A percentile compares a stretch with the other conserved stretches of the same genome.
These are phyloP conservation scores for Penicillium simplicissimum DNA, from an alignment of 495 filamentous ascomycete species.

Conservation along the genomic window DNA sequence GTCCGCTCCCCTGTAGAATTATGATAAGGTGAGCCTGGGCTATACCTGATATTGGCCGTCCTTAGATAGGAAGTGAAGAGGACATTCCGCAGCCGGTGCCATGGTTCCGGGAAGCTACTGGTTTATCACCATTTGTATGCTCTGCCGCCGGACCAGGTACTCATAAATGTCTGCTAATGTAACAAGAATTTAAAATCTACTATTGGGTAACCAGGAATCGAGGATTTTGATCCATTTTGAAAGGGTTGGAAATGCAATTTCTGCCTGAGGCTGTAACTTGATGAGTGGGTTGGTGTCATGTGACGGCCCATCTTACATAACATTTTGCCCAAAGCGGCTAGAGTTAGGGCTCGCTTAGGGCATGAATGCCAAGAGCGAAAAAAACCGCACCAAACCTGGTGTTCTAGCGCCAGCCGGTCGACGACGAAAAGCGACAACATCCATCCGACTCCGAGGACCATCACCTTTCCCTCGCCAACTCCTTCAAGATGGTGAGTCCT, in stretches of 20 bases:
- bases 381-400: slow-evolving; percentile 44
- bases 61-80: no score
- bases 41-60: no score
- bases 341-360: slow-evolving; percentile 53
- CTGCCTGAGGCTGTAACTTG: neutral
- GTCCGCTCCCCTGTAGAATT: neutral
- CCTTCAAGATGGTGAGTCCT: slow-evolving; percentile 58
- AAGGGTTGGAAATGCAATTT: neutral
- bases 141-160: no score
- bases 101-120: no score
- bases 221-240: neutral
- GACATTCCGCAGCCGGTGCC: no score
- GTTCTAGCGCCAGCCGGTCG: slow-evolving; percentile 39
- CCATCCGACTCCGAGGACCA: slow-evolving; percentile 50
- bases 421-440: slow-evolving; percentile 51
- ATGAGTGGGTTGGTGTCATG: neutral
- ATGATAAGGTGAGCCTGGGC: no score
- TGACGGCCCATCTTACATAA: slow-evolving; percentile 9
- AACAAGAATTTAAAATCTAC: no score
- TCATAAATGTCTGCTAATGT: no score
- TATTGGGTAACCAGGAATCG: no score
- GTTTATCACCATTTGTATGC: no score
- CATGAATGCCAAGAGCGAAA: slow-evolving; percentile 46
- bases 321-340: slow-evolving; percentile 26
- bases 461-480: slow-evolving; percentile 48